Conservation (phyloP, 768 basidiomycete genomes). For the Leccinum boreale region DNA sequence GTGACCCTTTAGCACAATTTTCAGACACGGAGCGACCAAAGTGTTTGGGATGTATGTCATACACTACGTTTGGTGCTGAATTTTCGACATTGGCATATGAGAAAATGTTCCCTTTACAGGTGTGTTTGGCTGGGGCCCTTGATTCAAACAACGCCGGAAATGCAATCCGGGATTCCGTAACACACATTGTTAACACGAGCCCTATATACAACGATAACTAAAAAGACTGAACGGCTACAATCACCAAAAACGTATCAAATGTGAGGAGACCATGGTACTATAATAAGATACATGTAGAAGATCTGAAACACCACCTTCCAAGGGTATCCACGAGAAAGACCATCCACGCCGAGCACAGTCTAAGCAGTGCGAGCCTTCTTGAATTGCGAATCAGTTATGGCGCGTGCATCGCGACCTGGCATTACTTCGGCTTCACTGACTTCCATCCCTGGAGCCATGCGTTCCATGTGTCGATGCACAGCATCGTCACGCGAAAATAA, state of each 20-base stretch:
- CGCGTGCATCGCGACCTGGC: slow-evolving; percentile 15
- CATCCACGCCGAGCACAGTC: not conserved
- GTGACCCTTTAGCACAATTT: not conserved
- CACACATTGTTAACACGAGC: not conserved
- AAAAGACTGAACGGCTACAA: not conserved
- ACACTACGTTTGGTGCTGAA: not conserved
- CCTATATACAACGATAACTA: not conserved
- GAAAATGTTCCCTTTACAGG: slow-evolving; percentile 14
- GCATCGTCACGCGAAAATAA: slow-evolving; percentile 33
- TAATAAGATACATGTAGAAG: not conserved
- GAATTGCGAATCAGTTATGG: slow-evolving; percentile 3
- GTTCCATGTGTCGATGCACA: slow-evolving; percentile 30
- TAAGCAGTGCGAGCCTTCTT: slow-evolving; percentile 6
- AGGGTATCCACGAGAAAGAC: not conserved
- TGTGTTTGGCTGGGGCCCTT: slow-evolving; percentile 14
- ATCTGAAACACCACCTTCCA: not conserved
- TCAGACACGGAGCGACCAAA: not conserved
- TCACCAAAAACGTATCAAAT: not conserved
- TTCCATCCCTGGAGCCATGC: slow-evolving; percentile 22
- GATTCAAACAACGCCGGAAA: slow-evolving; percentile 17
- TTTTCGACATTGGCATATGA: slow-evolving; percentile 5
- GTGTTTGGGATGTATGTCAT: not conserved
- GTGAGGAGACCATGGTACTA: slow-evolving; percentile 2
- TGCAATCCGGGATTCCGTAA: not conserved
- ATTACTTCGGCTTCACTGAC: slow-evolving; percentile 24